Conservation (phyloP, 306 rosid species). For the Citrullus colocynthis region DNA sequence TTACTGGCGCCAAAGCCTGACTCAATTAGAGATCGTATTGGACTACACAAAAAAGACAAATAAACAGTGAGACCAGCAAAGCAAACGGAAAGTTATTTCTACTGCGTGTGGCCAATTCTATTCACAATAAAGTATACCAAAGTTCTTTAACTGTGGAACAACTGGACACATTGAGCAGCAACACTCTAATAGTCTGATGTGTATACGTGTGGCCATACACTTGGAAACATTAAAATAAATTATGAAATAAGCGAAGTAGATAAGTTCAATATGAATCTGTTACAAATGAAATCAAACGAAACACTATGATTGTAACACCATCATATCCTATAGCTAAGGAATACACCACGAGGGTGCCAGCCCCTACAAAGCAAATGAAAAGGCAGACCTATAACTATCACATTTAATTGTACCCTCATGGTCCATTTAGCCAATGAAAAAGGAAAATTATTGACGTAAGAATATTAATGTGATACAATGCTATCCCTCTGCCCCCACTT, state of each 20-base stretch:
- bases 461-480: background rate
- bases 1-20: constrained; percentile 55
- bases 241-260: background rate
- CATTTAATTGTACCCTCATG: background rate
- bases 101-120: background rate
- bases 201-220: background rate
- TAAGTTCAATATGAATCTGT: background rate
- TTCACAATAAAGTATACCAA: background rate
- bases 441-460: background rate
- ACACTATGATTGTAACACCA: background rate
- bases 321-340: background rate
- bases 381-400: background rate
- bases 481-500: too few relatives aligned
- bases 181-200: background rate
- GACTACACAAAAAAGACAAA: constrained; percentile 34
- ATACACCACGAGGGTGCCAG: background rate
- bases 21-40: constrained; percentile 80
- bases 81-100: background rate
- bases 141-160: background rate
- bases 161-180: background rate
- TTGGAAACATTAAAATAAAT: background rate
- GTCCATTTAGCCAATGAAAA: background rate
- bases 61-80: background rate
- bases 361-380: background rate
- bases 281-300: background rate